Evolutionary conservation across 1,284 basidiomycete genomes (phyloP), one percentile per base, ranked within the genome.

Genomic region (Xanthoconium separans): DNA sequence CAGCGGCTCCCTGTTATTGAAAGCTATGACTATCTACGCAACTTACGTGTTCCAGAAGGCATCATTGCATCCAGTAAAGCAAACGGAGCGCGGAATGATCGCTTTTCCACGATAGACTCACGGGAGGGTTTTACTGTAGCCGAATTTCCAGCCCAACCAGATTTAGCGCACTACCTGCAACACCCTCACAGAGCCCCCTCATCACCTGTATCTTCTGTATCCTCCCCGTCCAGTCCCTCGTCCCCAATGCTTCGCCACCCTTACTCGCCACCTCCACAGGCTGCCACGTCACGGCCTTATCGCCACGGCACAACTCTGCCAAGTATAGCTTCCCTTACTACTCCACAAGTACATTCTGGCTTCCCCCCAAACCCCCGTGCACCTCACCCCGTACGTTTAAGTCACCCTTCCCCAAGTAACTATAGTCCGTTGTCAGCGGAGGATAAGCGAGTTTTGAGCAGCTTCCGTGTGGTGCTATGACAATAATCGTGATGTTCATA

Each of bases 31-130:
- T 85, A 86, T 66, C 78, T 89, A 57, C 80, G 83, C 54, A 78
- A 73, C 53, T 74, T 89, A 51, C 76, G 77, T 24, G 79, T 85
- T 43, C 85, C 85, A 18, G 78, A 80, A 51, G 83, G 84, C 11
- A 72, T 88, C 27, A 88, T 85, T 63, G 72, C 81, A 44, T 86
- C 83, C 54, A 83, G 81, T 61, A 87, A 85, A 69, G 77, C 81
- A 30, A 77, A 78, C 68, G 71, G 64, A 65, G 48, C 55, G 12
- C 71, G 77, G 61, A 73, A 67, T 58, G 74, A 80, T 58, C 76
- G 77, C 31, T 73, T 73, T 56, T 71, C 66, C 37, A 53, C 58
- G 39, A 53, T 60, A 11, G 65, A 57, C 61, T 60, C 53, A 53
- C 66, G 49, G 48, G 68, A 63, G 33, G 24, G 57, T 8, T 56